Evolutionary conservation across 225 moss, liverwort and hornwort genomes (phyloP), one percentile per base, ranked within the genome.

Genomic region (Bryoerythrophyllum caledonicum): DNA sequence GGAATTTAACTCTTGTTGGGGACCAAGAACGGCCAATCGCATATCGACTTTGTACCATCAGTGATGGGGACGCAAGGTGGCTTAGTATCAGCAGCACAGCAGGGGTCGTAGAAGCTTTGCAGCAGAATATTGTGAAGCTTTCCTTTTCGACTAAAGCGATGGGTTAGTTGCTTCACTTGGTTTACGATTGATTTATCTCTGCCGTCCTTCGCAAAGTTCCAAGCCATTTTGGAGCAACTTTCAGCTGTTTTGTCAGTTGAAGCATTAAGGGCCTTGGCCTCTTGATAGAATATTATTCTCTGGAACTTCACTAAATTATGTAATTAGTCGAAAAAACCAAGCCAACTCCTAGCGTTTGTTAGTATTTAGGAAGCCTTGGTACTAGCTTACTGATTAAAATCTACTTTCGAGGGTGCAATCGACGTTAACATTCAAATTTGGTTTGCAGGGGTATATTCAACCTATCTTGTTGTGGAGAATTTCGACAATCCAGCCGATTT

Each of bases 61-160:
- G 88, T 78, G 88, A 88, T 79, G 86, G 88, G 60, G 93, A 93
- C 80, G 85, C 85, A 44, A 83, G 81, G 62, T 95, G 95, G 95
- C 86, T 95, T 70, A 91, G 77, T 69, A 93, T 93, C 52, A 93
- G 88, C 73, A 93, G 88, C 74, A 85, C 80, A 55, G 66, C 80
- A 38, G 95, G 91, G 49, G 63, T 87, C 80, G 91, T 95, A 63
- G 91, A 91, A 56, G 79, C 90, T 73, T 60, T 56, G 43, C 87
- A 93, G 72, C 93, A 93, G 63, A 88, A 86, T 67, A 89, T 73
- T 73, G 88, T 95, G 41, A 88, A 91, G 78, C 92, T 95, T 72
- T 88, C 91, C 8, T 95, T 95, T 76, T 95, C 95, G 67, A 95
- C 95, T 11, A 95, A 91, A 87, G 91, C 93, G 65, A 93, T 95